Percentiles rank a stretch among this genome's conserved stretches.
These are phyloP conservation scores for Plantago coronopus DNA, from an alignment of 305 asterid species.

Conservation along the genomic window DNA sequence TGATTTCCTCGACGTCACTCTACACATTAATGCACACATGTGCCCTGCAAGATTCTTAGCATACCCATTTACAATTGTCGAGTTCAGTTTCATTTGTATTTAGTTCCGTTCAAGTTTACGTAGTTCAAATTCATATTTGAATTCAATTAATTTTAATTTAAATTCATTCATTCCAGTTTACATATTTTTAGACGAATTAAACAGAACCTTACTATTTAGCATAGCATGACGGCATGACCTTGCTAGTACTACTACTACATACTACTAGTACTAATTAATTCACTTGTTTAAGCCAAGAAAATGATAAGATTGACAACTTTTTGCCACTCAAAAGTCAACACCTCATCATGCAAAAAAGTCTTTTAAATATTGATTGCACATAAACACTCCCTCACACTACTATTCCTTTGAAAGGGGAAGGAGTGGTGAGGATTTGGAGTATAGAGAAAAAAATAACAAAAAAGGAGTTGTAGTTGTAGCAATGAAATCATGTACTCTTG, in stretches of 20 bases:
- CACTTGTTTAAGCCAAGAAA: constrained; percentile 24
- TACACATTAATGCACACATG: background rate
- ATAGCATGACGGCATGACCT: too few species aligned
- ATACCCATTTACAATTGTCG: too few species aligned
- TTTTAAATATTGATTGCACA: constrained; percentile 35
- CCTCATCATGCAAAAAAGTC: constrained; percentile 16
- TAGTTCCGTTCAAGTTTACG: too few species aligned
- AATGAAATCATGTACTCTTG: constrained; percentile 41
- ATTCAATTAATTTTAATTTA: too few species aligned
- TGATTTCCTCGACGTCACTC: constrained; percentile 3
- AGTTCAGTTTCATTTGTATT: too few species aligned
- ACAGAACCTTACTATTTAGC: too few species aligned
- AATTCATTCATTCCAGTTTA: too few species aligned
- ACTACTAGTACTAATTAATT: constrained; percentile 12
- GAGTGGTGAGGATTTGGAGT: constrained; percentile 14
- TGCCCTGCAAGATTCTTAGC: background rate
- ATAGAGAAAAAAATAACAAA: background rate
- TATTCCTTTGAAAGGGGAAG: constrained; percentile 15
- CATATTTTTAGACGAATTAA: too few species aligned
- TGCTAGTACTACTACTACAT: too few species aligned
- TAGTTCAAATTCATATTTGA: too few species aligned
- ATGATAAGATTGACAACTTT: constrained; percentile 32
- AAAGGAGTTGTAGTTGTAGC: constrained; percentile 26
- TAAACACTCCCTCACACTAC: constrained; percentile 15
- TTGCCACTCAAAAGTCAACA: constrained; percentile 33